Evolutionary conservation across 2,329 filamentous ascomycete genomes (phyloP).

Genomic region (Cladosporium oxysporum): DNA sequence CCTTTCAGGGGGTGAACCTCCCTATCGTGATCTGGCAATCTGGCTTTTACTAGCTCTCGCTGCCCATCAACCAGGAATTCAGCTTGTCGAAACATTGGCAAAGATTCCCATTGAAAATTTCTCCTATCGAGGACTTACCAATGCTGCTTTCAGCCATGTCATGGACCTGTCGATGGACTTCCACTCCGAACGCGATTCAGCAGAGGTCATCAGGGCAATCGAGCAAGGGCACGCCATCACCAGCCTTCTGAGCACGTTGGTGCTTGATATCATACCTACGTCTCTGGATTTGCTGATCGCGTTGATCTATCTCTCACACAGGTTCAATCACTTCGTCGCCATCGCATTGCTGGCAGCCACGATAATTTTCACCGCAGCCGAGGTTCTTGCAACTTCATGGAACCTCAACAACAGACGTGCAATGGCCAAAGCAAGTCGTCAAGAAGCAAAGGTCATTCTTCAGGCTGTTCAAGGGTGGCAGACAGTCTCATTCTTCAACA

Average conservation of each 20-base stretch:
- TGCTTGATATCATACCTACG: constrained; percentile 64
- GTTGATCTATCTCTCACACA: constrained; percentile 59
- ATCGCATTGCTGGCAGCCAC: constrained; percentile 51
- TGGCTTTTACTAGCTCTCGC: constrained; percentile 55
- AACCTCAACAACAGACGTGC: constrained; percentile 35
- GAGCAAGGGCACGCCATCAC: constrained; percentile 63
- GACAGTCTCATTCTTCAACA: constrained; percentile 57
- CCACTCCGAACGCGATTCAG: constrained; percentile 65
- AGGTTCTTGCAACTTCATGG: constrained; percentile 47
- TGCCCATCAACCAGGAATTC: constrained; percentile 54
- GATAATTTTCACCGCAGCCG: constrained; percentile 55
- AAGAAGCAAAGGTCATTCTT: constrained; percentile 48
- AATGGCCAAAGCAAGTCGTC: constrained; percentile 42
- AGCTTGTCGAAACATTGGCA: constrained; percentile 52
- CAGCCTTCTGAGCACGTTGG: constrained; percentile 59
- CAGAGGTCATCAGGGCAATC: constrained; percentile 66
- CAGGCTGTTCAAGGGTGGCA: constrained; percentile 47
- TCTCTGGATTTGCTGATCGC: constrained; percentile 63
- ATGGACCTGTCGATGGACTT: constrained; percentile 72
- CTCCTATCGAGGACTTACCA: constrained; percentile 59
- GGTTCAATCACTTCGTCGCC: constrained; percentile 65
- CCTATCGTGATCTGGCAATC: constrained; percentile 56
- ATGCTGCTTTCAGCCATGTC: constrained; percentile 65
- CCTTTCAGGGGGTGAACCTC: constrained; percentile 53
- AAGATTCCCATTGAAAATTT: constrained; percentile 58